phyloP scores from a whole-genome alignment of 148 eudicot genomes.

The Diospyros kaki region DNA sequence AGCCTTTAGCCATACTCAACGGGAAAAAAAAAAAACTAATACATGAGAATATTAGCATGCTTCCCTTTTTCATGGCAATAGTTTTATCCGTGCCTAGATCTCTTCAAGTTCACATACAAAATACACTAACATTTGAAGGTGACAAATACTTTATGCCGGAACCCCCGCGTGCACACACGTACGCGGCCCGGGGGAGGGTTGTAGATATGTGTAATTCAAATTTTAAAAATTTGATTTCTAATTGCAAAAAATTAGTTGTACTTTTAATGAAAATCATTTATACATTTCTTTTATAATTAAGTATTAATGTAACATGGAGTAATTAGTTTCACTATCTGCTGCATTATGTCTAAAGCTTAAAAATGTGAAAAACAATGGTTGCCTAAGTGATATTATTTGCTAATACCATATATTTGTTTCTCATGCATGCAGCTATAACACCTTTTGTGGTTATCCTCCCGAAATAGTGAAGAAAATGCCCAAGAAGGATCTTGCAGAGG shows the following conservation, averaged over 20 bases:
- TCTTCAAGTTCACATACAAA: no score
- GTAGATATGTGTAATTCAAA: background rate
- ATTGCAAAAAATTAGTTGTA: background rate
- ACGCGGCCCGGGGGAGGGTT: background rate
- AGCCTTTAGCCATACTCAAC: no score
- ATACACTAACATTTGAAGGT: background rate
- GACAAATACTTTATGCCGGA: background rate
- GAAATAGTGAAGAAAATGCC: conserved; percentile 95
- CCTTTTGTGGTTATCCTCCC: conserved; percentile 86
- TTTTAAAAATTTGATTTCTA: background rate
- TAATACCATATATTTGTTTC: conserved; percentile 1
- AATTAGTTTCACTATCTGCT: background rate
- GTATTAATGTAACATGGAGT: background rate
- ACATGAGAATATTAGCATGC: no score
- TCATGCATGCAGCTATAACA: conserved; percentile 58
- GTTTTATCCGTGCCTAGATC: background rate
- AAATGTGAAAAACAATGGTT: background rate
- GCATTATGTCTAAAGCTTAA: background rate
- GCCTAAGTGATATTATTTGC: background rate
- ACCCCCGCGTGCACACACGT: no score
- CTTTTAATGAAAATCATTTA: background rate
- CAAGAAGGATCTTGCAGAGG: conserved; percentile 87
- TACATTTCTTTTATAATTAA: background rate
- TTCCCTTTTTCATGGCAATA: background rate
- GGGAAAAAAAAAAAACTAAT: no score